Evolutionary conservation across 2,329 filamentous ascomycete genomes (phyloP), one percentile per base, ranked within the genome.

Genomic region (Penicillium sp.): DNA sequence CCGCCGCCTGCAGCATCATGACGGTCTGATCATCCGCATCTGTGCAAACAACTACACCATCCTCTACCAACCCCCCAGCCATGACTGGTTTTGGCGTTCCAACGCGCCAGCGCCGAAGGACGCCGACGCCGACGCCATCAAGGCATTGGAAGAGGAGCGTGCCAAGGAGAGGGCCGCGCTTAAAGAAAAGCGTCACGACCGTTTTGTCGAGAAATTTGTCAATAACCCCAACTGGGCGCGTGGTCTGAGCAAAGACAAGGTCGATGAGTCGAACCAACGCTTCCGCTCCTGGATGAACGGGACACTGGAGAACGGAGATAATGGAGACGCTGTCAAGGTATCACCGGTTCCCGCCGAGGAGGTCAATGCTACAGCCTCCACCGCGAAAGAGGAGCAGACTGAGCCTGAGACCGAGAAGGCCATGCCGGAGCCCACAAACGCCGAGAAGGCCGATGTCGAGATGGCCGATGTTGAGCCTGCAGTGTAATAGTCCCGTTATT

Each of bases 31-130:
- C 11, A 82, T 91, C 41, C 85, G 87, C 57, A 89, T 93, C 68
- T 91, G 87, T 66, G 82, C 90, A 14, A 89, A 89, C 72, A 89
- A 85, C 53, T 91, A 88, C 69, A 89, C 90, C 74, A 88, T 93
- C 67, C 79, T 89, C n/a, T 92, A 89, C 77, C 85, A 86, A 53
- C 83, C 87, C 1, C 81, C 81, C 27, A 89, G 87, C 20, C 82
- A 81, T 6, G 90, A 92, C 67, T 90, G 82, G 74, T 89, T 89
- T 69, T 91, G 87, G 73, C 75, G 75, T 8, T 67, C 70, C 6
- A 66, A 62, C 1, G 64, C 64, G 1, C 54, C 68, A 1, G 52
- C 67, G 15, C 46, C 27, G 8, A 61, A 59, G 40, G 62, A 66
- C 9, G 55, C 55, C 2, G 60, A 64, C 22, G 45, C 54, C 11